Evolutionary conservation across 345 rosid species (phyloP), one percentile per base, ranked within the genome.

Genomic region (Chamaenerion angustifolium): DNA sequence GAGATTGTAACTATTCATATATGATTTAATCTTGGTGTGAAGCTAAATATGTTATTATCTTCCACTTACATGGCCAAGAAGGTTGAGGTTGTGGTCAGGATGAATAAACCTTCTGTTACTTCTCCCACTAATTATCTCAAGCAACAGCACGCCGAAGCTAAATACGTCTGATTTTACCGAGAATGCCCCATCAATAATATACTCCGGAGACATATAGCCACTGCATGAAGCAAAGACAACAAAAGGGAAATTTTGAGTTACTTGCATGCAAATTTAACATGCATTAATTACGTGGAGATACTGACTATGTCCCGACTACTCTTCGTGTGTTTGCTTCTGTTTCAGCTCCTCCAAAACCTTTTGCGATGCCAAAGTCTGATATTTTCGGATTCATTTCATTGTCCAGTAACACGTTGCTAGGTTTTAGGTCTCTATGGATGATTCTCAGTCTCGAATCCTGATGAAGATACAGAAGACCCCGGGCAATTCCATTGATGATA

Each of bases 261-360:
- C n/a, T n/a, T n/a, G n/a, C n/a, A n/a, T n/a, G n/a, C n/a, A n/a
- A n/a, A n/a, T n/a, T n/a, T n/a, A n/a, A n/a, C n/a, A n/a, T n/a
- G n/a, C n/a, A n/a, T n/a, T n/a, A n/a, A n/a, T n/a, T n/a, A n/a
- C n/a, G n/a, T n/a, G n/a, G n/a, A n/a, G n/a, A n/a, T n/a, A n/a
- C 71, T 61, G 52, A 66, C 71, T 61, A 66, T 40, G 70, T 66
- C 12, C 65, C 70, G 3, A 66, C 60, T n/a, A 66, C 62, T 40
- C 45, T 47, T 6, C 31, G 21, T 0, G 70, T 60, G 19, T 60
- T 52, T 2, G 54, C 70, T 48, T 3, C 49, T 21, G 42, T 53
- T 35, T 66, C 55, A 12, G 61, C 50, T 35, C 63, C 59, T 35
- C 55, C 48, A 53, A 66, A 56, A 40, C 58, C 37, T 42, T 56